These are phyloP conservation scores for Byssothecium circinans DNA, from an alignment of 2,329 filamentous ascomycete genomes.

Conservation along the genomic window DNA sequence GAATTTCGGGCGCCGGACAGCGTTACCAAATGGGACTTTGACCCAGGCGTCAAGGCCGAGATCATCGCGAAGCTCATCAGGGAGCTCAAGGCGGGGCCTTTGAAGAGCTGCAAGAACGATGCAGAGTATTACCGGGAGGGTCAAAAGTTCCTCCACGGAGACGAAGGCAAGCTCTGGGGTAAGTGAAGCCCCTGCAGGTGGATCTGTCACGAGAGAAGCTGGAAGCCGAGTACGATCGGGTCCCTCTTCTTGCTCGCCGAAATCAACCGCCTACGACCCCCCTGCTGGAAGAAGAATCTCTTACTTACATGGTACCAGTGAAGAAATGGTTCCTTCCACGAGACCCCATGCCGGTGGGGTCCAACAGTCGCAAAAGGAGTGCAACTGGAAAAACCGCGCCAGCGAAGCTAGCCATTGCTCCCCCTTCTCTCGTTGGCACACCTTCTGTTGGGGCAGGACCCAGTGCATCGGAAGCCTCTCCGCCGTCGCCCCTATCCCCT, in stretches of 20 bases:
- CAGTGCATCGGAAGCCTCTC: background rate
- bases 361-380: background rate
- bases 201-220: background rate
- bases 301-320: background rate
- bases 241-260: no score
- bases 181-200: background rate
- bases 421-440: background rate
- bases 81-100: background rate
- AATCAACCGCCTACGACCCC: background rate
- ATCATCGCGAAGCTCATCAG: slow-evolving; percentile 2
- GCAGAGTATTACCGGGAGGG: background rate
- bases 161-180: background rate
- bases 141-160: background rate
- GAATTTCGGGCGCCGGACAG: background rate
- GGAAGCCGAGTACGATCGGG: no score
- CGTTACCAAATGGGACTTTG: background rate
- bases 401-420: background rate
- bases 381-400: background rate
- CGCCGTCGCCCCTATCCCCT: background rate
- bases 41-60: background rate
- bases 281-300: background rate
- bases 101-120: background rate
- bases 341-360: background rate
- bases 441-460: background rate
- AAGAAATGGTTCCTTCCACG: background rate